Evolutionary conservation across 1,284 basidiomycete genomes (phyloP).

Genomic region (Ustilago sp.): DNA sequence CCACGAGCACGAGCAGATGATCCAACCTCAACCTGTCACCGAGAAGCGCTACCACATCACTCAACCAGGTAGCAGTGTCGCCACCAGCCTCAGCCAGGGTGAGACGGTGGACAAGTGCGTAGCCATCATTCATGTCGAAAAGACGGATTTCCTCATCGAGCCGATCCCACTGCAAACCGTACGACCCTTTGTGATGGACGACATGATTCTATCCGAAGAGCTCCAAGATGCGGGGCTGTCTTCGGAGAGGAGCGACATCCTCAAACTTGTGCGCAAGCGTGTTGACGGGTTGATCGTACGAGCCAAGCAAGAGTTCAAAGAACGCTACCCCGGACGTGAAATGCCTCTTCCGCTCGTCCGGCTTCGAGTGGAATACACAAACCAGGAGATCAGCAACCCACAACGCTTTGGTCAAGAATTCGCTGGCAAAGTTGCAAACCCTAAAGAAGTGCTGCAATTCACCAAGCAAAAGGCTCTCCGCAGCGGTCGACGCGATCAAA

Average conservation of each 20-base stretch:
- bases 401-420: conserved; percentile 97
- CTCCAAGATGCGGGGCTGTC: conserved; percentile 44
- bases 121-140: conserved; percentile 73
- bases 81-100: conserved; percentile 76
- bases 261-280: conserved; percentile 54
- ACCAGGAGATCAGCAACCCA: conserved; percentile 76
- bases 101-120: conserved; percentile 61
- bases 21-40: conserved; percentile 87
- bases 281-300: conserved; percentile 76
- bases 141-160: conserved; percentile 85
- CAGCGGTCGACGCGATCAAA: conserved; percentile 23
- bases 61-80: conserved; percentile 94
- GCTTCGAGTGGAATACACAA: conserved; percentile 73
- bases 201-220: conserved; percentile 80
- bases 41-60: conserved; percentile 91
- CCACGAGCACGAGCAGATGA: conserved; percentile 97
- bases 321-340: conserved; percentile 72
- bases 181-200: conserved; percentile 92
- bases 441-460: conserved; percentile 90
- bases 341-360: conserved; percentile 82
- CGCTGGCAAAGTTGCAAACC: conserved; percentile 89
- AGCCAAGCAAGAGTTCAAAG: conserved; percentile 83
- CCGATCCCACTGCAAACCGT: conserved; percentile 90
- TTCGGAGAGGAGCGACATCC: conserved; percentile 50
- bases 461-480: conserved; percentile 77